Percentiles rank a stretch among this genome's conserved stretches.
These are phyloP conservation scores for Austropuccinia psidii DNA, from an alignment of 1,284 basidiomycete species.

Conservation along the genomic window DNA sequence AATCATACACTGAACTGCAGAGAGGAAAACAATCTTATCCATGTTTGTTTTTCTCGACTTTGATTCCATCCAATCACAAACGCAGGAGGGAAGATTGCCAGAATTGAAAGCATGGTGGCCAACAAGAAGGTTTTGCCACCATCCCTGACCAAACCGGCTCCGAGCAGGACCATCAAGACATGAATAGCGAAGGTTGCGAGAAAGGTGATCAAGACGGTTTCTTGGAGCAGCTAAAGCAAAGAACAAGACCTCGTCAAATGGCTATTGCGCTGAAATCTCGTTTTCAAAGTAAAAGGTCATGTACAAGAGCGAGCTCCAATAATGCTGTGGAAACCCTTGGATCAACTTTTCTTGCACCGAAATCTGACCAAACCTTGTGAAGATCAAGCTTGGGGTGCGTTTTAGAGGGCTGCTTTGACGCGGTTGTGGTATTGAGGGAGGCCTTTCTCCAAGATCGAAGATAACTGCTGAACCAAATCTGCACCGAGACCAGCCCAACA, in stretches of 20 bases:
- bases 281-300: no score
- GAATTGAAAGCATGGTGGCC: slow-evolving; percentile 60
- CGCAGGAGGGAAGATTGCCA: slow-evolving; percentile 61
- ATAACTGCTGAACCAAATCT: slow-evolving; percentile 29
- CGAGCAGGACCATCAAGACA: slow-evolving; percentile 59
- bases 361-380: not conserved
- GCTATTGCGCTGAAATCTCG: no score
- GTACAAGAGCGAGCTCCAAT: not conserved
- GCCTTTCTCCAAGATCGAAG: not conserved
- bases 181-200: slow-evolving; percentile 54
- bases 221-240: slow-evolving; percentile 50
- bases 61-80: slow-evolving; percentile 59
- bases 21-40: slow-evolving; percentile 70
- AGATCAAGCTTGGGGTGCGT: not conserved
- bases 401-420: not conserved
- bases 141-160: slow-evolving; percentile 62
- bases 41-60: slow-evolving; percentile 48
- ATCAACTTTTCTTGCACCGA: not conserved
- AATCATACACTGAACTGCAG: slow-evolving; percentile 57
- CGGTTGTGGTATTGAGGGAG: not conserved
- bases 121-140: slow-evolving; percentile 58
- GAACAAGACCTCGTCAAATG: not conserved
- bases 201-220: slow-evolving; percentile 57
- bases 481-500: slow-evolving; percentile 10
- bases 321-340: not conserved